Evolutionary conservation across 2,329 filamentous ascomycete genomes (phyloP), one percentile per base, ranked within the genome.

Genomic region (Seiridium cupressi): DNA sequence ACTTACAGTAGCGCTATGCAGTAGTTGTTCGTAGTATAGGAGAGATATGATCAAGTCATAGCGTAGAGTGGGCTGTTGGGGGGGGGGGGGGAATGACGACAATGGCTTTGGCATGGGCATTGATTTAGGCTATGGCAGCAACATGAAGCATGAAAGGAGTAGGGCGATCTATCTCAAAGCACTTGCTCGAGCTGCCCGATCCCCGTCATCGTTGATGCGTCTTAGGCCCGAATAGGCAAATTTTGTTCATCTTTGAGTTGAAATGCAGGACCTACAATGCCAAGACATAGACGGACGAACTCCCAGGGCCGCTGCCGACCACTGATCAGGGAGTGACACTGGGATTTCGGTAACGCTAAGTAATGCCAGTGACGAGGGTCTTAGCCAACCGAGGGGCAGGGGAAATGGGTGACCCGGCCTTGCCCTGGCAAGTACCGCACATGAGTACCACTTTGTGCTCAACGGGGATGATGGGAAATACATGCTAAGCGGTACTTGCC

Each of bases 11-110:
- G 35, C 64, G 62, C 63, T 61, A 62, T 54, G 62, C 73, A 60
- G 49, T 58, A 49, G 60, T 51, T 68, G 65, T 72, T 62, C 73
- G 72, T 61, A 66, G n/a, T 53, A 3, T 9, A 53, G 35, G 26
- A 35, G n/a, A 40, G 34, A n/a, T 53, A 36, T 26, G 38, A 53
- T 42, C 7, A 34, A 35, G 34, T 53, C 49, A 32, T 35, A 53
- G 34, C 49, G 49, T 18, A 35, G 47, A 1, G 49, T 26, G 35
- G 49, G 32, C 49, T 53, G 26, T 32, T 53, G 11, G 18, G 18
- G 18, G 18, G 18, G 18, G 18, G 18, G 18, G 18, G n/a, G 34
- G n/a, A 53, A 53, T 40, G 49, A 53, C 35, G 49, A 53, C 49
- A 35, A 53, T 26, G 18, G 34, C 11, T 8, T 40, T 26, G 32